phyloP scores from a whole-genome alignment of 2,329 filamentous ascomycete genomes.

The Hymenoscyphus occultus region DNA sequence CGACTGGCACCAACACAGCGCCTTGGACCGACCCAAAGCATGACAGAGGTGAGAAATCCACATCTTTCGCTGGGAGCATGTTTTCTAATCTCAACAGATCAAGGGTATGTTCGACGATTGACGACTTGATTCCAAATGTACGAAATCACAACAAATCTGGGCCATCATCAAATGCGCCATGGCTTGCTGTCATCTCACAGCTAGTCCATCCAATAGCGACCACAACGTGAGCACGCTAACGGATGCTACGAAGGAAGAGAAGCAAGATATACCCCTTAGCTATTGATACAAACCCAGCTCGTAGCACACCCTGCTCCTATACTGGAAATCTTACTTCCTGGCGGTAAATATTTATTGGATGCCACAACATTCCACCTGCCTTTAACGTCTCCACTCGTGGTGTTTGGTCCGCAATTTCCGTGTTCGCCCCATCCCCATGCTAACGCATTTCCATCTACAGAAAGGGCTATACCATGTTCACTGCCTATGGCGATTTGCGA shows the following conservation, averaged over 20 bases:
- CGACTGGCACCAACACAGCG: conserved; percentile 32
- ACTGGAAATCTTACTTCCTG: conserved; percentile 50
- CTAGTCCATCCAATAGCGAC: neutral
- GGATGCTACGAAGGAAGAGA: neutral
- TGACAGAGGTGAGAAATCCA: conserved; percentile 59
- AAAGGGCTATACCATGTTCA: conserved; percentile 79
- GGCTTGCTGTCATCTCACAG: neutral
- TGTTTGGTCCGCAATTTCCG: conserved; percentile 81
- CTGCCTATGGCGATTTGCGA: conserved; percentile 75
- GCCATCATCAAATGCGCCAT: neutral
- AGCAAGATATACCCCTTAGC: conserved; percentile 19
- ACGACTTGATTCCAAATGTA: conserved; percentile 26
- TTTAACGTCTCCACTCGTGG: conserved; percentile 64
- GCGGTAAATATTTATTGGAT: conserved; percentile 52
- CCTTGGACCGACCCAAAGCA: conserved; percentile 69
- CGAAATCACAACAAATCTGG: neutral
- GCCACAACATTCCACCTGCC: conserved; percentile 66
- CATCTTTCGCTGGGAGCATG: conserved; percentile 15
- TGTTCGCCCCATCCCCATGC: conserved; percentile 98
- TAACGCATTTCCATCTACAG: conserved; percentile 62
- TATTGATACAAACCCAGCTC: conserved; percentile 65
- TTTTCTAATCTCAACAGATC: conserved; percentile 31
- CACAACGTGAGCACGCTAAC: neutral
- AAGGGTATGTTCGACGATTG: conserved; percentile 36
- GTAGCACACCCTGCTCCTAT: conserved; percentile 89